Base-by-base conservation (phyloP, 2,329 filamentous ascomycete species). In the Elsinoe batatas region DNA sequence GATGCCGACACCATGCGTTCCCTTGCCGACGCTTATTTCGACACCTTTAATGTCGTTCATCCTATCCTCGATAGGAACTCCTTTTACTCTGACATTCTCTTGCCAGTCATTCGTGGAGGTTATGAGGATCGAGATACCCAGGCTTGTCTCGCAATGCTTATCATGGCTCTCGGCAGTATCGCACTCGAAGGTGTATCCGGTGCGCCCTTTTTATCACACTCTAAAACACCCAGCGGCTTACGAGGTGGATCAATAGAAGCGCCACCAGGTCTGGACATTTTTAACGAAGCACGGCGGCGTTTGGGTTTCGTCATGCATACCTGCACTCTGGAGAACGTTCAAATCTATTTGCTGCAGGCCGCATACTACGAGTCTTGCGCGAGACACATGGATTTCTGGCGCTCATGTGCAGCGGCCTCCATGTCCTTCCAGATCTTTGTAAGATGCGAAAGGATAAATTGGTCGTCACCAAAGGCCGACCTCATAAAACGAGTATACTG, bases 211-310 rank as follows among this genome's bases (percentile, higher is more conserved):
- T 68, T 70, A 46, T 62, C 67, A 5, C 67, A 72, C 53, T 71
- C 76, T 37, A 73, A 74, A 11, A 71, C 71, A 1, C 65, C 72
- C 1, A 79, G 79, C 61, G 79, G 79, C 2, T 68, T 82, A 20
- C 74, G 75, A 38, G 79, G 79, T 11, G 78, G 79, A 1, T 72
- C 74, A 1, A 61, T 66, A 2, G 69, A 72, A 12, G 70, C 69
- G 15, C 80, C 80, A 1, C 81, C 81, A 0, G 81, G 81, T 0
- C 64, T 84, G 2, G 72, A 73, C 1, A 72, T 82, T 35, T 84
- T 83, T 67, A 84, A 84, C 59, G 81, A 83, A 65, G 81, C 80
- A 13, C 73, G 81, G 51, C 76, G 74, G 57, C 72, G 79, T n/a
- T 73, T 83, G 63, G 81, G 81, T 0, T 82, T 82, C 63, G 72